phyloP scores from a whole-genome alignment of 768 basidiomycete species.

The Suillus americanus region DNA sequence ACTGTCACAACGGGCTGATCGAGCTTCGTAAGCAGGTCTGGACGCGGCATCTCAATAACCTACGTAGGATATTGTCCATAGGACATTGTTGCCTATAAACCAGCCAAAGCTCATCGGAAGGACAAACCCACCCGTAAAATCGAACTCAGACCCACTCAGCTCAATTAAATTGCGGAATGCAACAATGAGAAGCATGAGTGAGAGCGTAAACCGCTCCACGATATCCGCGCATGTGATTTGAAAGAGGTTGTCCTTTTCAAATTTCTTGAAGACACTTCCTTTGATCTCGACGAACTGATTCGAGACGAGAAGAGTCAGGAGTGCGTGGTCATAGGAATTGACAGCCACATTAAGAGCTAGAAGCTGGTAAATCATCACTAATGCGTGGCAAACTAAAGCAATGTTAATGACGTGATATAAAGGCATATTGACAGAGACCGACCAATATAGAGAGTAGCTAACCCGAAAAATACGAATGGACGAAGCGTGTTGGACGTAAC shows the following conservation, averaged over 20 bases:
- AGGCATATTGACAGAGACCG: constrained; percentile 21
- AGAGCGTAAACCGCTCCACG: constrained; percentile 92
- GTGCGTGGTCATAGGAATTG: constrained; percentile 95
- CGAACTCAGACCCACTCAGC: constrained; percentile 85
- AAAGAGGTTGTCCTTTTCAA: constrained; percentile 98
- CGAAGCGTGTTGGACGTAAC: constrained; percentile 68
- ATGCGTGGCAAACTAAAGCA: constrained; percentile 72
- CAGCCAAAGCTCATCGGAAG: constrained; percentile 85
- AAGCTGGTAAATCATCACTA: constrained; percentile 96
- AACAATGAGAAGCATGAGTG: constrained; percentile 87
- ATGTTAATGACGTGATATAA: not conserved
- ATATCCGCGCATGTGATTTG: constrained; percentile 99
- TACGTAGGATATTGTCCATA: constrained; percentile 91
- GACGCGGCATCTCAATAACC: constrained; percentile 25
- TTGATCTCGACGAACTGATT: constrained; percentile 99
- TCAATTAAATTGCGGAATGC: constrained; percentile 95
- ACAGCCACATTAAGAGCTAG: constrained; percentile 95
- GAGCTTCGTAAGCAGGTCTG: constrained; percentile 4
- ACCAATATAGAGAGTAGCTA: constrained; percentile 86
- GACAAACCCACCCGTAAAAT: constrained; percentile 66
- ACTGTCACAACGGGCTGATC: constrained; percentile 88
- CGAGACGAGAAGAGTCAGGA: constrained; percentile 90
- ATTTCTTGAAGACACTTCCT: constrained; percentile 98
- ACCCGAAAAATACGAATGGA: constrained; percentile 79
- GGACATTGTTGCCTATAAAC: constrained; percentile 73